These are phyloP conservation scores for Austroboletus olivaceoglutinosus DNA, from an alignment of 1,284 basidiomycete species.

Conservation along the genomic window DNA sequence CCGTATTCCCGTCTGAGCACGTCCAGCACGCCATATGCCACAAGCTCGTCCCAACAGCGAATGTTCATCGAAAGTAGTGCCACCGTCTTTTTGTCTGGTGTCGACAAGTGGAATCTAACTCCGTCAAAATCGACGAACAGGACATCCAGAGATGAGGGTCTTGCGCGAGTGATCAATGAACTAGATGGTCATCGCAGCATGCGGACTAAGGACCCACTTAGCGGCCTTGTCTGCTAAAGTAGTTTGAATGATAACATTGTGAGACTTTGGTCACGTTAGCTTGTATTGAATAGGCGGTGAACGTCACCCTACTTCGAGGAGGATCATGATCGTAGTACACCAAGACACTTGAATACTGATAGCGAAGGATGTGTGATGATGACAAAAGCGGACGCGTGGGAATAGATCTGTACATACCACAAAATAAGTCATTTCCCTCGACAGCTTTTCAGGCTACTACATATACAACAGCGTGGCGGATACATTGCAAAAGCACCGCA, in stretches of 20 bases:
- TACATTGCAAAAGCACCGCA: conserved; percentile 12
- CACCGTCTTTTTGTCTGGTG: conserved; percentile 78
- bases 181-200: conserved; percentile 4
- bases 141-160: conserved; percentile 88
- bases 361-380: conserved; percentile 4
- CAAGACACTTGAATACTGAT: not conserved
- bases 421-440: conserved; percentile 24
- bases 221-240: conserved; percentile 87
- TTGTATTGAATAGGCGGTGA: conserved; percentile 3
- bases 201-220: conserved; percentile 52
- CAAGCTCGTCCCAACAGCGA: conserved; percentile 94
- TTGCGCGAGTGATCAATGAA: conserved; percentile 36
- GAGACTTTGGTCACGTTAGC: conserved; percentile 51
- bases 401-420: conserved; percentile 23
- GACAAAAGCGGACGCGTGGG: conserved; percentile 28
- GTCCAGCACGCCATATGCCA: conserved; percentile 82
- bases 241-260: conserved; percentile 91
- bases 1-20: conserved; percentile 87
- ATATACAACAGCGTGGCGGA: conserved; percentile 5
- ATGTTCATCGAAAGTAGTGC: conserved; percentile 95
- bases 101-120: conserved; percentile 91
- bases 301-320: conserved; percentile 58
- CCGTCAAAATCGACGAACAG: conserved; percentile 98
- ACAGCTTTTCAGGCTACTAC: conserved; percentile 13
- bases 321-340: conserved; percentile 52